Percentiles rank a stretch among this genome's conserved stretches.
Evolutionary conservation across 371 early-diverging fungal genomes (phyloP).

Genomic region (Rhizomucor miehei): DNA sequence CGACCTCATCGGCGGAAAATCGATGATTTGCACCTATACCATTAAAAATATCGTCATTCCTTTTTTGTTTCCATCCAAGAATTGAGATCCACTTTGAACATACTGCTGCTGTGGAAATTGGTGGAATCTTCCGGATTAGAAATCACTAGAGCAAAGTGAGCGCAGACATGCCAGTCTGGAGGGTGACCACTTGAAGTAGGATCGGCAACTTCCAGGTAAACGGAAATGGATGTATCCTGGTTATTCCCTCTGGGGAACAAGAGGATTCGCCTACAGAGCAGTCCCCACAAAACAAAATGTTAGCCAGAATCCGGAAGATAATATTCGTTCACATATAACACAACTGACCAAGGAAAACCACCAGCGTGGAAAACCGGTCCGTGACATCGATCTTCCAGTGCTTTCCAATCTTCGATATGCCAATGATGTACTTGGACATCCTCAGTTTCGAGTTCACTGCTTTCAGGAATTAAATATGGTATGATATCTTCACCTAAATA

Average conservation of each 20-base stretch:
- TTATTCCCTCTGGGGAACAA: constrained; percentile 88
- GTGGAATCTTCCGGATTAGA: constrained; percentile 77
- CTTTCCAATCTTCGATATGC: constrained; percentile 56
- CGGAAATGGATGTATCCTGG: constrained; percentile 59
- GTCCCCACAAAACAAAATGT: not conserved
- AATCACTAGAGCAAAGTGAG: constrained; percentile 79
- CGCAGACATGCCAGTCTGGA: constrained; percentile 85
- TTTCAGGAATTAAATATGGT: constrained; percentile 24
- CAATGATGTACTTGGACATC: constrained; percentile 56
- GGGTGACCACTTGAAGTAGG: constrained; percentile 52
- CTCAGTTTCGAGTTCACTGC: constrained; percentile 43
- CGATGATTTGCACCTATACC: constrained; percentile 77
- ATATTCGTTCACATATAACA: not conserved
- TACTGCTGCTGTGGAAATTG: constrained; percentile 62
- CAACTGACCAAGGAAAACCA: constrained; percentile 56
- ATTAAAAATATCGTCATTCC: not conserved
- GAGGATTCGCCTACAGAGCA: constrained; percentile 65
- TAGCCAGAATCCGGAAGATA: not conserved
- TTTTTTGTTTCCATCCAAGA: not conserved
- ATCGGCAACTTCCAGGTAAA: constrained; percentile 82
- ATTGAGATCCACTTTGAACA: constrained; percentile 11
- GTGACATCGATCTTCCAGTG: constrained; percentile 46
- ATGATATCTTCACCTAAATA: constrained; percentile 30
- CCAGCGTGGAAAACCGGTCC: constrained; percentile 60
- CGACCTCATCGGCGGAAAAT: constrained; percentile 79